Conservation (phyloP, 2,329 filamentous ascomycete genomes). For the Teratosphaeria zuluensis region DNA sequence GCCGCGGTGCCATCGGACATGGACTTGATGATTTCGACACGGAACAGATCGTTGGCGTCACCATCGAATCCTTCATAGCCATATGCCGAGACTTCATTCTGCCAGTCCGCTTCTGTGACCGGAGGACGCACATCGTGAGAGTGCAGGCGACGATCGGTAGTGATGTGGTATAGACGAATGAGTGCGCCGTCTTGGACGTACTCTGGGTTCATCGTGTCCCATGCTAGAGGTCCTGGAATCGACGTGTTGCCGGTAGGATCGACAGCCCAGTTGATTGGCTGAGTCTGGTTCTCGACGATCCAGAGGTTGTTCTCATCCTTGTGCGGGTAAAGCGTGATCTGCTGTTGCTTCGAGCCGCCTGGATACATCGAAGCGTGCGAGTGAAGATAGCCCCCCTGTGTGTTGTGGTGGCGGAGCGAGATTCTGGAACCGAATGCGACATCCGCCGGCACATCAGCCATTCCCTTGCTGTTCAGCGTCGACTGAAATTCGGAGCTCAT, state of each 20-base stretch:
- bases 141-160: constrained; percentile 82
- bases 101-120: constrained; percentile 65
- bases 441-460: constrained; percentile 90
- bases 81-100: constrained; percentile 62
- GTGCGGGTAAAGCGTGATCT: constrained; percentile 95
- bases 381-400: constrained; percentile 93
- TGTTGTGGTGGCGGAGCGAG: constrained; percentile 85
- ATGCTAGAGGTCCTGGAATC: constrained; percentile 72
- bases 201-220: constrained; percentile 56
- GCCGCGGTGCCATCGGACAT: constrained; percentile 70
- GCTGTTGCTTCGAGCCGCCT: constrained; percentile 93
- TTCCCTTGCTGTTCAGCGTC: constrained; percentile 89
- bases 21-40: constrained; percentile 85
- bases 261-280: constrained; percentile 54
- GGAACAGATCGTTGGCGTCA: constrained; percentile 93
- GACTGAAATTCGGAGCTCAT: constrained; percentile 99
- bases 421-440: constrained; percentile 82
- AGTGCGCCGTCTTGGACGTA: constrained; percentile 72
- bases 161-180: constrained; percentile 71
- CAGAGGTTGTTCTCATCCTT: constrained; percentile 98
- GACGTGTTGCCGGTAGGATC: constrained; percentile 48
- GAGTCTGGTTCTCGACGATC: constrained; percentile 90
- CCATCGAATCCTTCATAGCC: constrained; percentile 95
- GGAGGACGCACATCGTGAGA: constrained; percentile 89
- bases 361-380: constrained; percentile 98